Evolutionary conservation across 164 flowering plant genomes (phyloP).

Genomic region (Vitis amurensis): DNA sequence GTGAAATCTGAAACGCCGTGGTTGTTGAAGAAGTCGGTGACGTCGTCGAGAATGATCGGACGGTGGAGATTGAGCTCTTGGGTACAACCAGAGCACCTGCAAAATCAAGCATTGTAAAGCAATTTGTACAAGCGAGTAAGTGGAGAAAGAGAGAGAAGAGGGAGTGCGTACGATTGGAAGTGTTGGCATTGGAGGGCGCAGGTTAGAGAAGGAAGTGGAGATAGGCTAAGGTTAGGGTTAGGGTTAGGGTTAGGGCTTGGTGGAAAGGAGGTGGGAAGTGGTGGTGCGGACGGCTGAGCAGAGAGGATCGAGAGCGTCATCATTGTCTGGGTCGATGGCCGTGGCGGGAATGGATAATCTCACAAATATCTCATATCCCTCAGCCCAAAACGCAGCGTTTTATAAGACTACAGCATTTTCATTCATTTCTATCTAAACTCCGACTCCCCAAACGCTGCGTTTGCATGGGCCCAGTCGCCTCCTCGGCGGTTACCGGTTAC

Average conservation of each 20-base stretch:
- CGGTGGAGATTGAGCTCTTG: conserved; percentile 76
- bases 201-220: conserved; percentile 32
- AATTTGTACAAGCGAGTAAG: neutral
- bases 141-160: neutral
- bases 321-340: neutral
- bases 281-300: conserved; percentile 14
- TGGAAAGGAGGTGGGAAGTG: conserved; percentile 13
- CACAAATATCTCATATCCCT: too few relatives aligned
- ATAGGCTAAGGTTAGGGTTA: too few relatives aligned
- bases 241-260: too few relatives aligned
- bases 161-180: conserved; percentile 64
- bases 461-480: too few relatives aligned
- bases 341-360: conserved; percentile 34
- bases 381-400: too few relatives aligned
- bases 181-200: conserved; percentile 85
- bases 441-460: too few relatives aligned
- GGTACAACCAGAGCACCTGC: conserved; percentile 89
- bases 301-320: conserved; percentile 27
- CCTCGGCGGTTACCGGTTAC: too few relatives aligned
- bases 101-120: neutral
- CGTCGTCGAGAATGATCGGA: conserved; percentile 65
- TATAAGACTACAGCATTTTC: too few relatives aligned
- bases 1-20: conserved; percentile 61
- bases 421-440: too few relatives aligned
- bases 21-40: conserved; percentile 52